Evolutionary conservation across 2,329 filamentous ascomycete species (phyloP).

Genomic region (Volutella citrinella): DNA sequence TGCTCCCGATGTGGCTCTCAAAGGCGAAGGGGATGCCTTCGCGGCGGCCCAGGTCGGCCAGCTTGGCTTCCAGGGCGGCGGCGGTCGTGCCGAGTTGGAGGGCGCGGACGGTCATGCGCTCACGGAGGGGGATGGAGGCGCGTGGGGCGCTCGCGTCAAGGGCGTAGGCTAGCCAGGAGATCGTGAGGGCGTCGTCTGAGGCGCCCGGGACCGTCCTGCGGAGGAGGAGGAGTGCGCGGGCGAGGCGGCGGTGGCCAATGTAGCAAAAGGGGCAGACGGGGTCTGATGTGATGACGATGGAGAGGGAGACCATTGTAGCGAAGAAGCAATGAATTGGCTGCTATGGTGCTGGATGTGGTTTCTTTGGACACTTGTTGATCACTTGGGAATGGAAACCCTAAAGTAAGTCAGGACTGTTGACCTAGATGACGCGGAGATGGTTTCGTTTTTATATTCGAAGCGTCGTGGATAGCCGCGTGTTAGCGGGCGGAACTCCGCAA

Average conservation of each 20-base stretch:
- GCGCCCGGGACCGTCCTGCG: conserved; percentile 57
- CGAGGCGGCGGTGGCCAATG: conserved; percentile 73
- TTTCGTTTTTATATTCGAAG: too few relatives aligned
- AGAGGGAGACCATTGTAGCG: conserved; percentile 67
- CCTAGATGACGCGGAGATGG: too few relatives aligned
- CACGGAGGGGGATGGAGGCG: conserved; percentile 40
- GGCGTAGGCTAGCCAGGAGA: conserved; percentile 78
- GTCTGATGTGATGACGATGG: conserved; percentile 77
- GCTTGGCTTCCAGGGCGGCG: conserved; percentile 53
- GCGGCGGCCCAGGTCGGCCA: conserved; percentile 54
- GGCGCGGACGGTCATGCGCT: too few relatives aligned
- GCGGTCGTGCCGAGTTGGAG: too few relatives aligned
- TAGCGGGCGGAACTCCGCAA: conserved; percentile 24
- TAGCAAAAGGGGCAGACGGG: conserved; percentile 80
- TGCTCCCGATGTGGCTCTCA: conserved; percentile 45
- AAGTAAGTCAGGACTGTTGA: too few relatives aligned
- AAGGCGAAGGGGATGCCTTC: conserved; percentile 73
- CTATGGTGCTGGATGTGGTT: background rate
- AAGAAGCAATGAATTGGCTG: background rate
- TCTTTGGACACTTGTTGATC: too few relatives aligned
- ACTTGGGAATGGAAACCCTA: too few relatives aligned
- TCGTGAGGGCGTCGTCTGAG: conserved; percentile 64
- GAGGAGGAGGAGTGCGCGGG: conserved; percentile 67
- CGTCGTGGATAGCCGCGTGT: too few relatives aligned
- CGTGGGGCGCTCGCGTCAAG: conserved; percentile 63